Percentiles rank a stretch among this genome's conserved stretches.
Evolutionary conservation across 306 rosid species (phyloP).

Genomic region (Corylus heterophylla): DNA sequence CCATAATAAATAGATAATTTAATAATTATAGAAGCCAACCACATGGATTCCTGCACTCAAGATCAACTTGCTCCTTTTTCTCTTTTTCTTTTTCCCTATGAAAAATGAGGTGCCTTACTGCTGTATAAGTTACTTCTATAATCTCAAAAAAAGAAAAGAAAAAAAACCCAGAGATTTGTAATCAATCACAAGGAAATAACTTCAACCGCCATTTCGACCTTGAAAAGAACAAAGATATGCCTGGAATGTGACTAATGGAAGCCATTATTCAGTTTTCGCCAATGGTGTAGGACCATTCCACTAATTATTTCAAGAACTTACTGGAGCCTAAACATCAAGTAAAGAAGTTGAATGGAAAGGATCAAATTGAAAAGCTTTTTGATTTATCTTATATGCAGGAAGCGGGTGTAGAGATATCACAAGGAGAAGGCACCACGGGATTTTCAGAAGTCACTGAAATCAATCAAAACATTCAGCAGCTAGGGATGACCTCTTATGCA

Average conservation of each 20-base stretch:
- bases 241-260: not conserved
- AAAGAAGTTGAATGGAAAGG: not conserved
- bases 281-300: not conserved
- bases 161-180: not conserved
- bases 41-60: not conserved
- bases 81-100: not conserved
- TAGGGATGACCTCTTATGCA: slow-evolving; percentile 18
- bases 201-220: not conserved
- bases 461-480: slow-evolving; percentile 18
- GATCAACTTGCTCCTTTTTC: not conserved
- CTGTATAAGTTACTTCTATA: not conserved
- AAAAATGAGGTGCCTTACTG: not conserved
- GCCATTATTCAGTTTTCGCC: slow-evolving; percentile 2
- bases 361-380: not conserved
- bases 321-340: not conserved
- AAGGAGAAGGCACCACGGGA: not conserved
- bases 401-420: slow-evolving; percentile 15
- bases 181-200: not conserved
- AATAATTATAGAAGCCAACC: not conserved
- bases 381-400: slow-evolving; percentile 29
- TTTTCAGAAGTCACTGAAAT: slow-evolving; percentile 19
- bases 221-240: slow-evolving; percentile 6
- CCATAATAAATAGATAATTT: not conserved
- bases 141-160: not conserved
- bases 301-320: not conserved